Evolutionary conservation across 2,329 filamentous ascomycete species (phyloP).

Genomic region (Zopfia rhizophila): DNA sequence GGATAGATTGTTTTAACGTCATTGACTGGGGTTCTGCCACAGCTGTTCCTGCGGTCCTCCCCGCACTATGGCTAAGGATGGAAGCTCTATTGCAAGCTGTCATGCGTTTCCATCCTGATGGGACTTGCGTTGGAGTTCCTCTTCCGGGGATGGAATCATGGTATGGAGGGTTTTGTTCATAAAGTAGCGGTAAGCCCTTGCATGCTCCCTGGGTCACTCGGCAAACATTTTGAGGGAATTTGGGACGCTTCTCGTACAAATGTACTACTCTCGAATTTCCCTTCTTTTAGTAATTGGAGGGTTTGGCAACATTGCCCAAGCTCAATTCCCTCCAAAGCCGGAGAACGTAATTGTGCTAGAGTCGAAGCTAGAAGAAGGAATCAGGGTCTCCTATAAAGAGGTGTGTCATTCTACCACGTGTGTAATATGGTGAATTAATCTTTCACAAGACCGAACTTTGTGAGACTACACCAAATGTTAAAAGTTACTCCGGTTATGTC

Average conservation of each 20-base stretch:
- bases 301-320: constrained; percentile 25
- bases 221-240: neutral
- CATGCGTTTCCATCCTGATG: constrained; percentile 1
- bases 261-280: constrained; percentile 10
- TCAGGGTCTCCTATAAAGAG: constrained; percentile 58
- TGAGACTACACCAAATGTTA: constrained; percentile 66
- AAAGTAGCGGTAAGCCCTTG: constrained; percentile 1
- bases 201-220: neutral
- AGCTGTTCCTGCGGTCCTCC: constrained; percentile 20
- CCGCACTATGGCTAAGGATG: constrained; percentile 32
- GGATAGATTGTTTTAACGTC: constrained; percentile 22
- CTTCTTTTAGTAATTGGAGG: constrained; percentile 26
- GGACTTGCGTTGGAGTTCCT: too few species aligned
- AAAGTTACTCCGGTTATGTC: constrained; percentile 69
- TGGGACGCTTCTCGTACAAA: constrained; percentile 2
- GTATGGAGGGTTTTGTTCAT: too few species aligned
- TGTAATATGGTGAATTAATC: neutral
- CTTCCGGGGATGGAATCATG: too few species aligned
- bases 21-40: constrained; percentile 23
- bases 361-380: constrained; percentile 51
- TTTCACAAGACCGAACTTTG: constrained; percentile 58
- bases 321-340: constrained; percentile 54
- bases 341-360: constrained; percentile 52
- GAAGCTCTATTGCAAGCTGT: constrained; percentile 30
- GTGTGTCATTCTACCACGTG: constrained; percentile 26